These are phyloP conservation scores for Leavenworthia alabamica DNA, from an alignment of 345 rosid genomes.

Conservation along the genomic window DNA sequence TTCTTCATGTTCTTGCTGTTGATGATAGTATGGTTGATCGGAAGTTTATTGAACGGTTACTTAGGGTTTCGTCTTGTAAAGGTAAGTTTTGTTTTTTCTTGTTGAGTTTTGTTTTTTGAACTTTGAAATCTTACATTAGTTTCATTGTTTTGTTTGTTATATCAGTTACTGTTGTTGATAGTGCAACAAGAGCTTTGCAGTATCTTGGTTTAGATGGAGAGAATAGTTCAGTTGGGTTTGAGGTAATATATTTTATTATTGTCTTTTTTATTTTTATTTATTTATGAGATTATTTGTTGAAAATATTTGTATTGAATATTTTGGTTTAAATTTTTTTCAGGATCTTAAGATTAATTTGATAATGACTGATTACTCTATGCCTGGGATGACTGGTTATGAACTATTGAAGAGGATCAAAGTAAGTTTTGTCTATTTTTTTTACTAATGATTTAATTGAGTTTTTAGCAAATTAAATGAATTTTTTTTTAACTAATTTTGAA, in stretches of 20 bases:
- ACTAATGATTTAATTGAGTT: neutral
- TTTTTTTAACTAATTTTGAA: too few species aligned
- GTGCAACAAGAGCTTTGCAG: slow-evolving; percentile 65
- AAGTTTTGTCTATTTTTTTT: neutral
- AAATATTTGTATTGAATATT: neutral
- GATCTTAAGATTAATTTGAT: slow-evolving; percentile 70
- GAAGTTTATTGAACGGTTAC: slow-evolving; percentile 70
- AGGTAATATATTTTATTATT: slow-evolving; percentile 39
- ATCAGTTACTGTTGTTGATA: slow-evolving; percentile 70
- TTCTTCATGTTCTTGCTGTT: slow-evolving; percentile 90
- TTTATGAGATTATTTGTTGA: too few species aligned
- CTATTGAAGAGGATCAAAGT: slow-evolving; percentile 75
- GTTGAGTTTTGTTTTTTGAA: neutral
- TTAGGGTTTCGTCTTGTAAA: slow-evolving; percentile 68
- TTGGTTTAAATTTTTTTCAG: slow-evolving; percentile 22
- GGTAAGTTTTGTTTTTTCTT: slow-evolving; percentile 31
- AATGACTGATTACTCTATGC: slow-evolving; percentile 84
- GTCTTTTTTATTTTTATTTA: too few species aligned
- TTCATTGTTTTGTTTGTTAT: neutral
- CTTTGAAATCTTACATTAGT: neutral
- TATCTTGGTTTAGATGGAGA: slow-evolving; percentile 77
- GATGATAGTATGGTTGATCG: slow-evolving; percentile 83
- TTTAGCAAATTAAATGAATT: too few species aligned
- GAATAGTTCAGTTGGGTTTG: slow-evolving; percentile 46
- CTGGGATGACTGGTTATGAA: slow-evolving; percentile 83